Evolutionary conservation across 78 protist genomes (phyloP).

Genomic region (Fonticula alba): DNA sequence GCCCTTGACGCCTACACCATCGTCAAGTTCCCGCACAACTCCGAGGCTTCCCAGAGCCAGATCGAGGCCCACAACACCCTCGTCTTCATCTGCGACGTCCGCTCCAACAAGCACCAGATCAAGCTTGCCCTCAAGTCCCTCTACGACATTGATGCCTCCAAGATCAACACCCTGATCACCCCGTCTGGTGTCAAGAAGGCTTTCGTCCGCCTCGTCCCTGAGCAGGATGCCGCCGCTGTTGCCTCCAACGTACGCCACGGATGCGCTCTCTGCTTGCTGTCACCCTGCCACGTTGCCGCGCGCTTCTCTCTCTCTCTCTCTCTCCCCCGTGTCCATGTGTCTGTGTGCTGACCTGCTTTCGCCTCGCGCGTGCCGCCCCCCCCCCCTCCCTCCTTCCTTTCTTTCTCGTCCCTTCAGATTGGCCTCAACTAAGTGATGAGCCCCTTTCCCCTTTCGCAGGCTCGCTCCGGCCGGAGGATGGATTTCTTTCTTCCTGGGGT

Average conservation of each 20-base stretch:
- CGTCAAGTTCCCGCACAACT: conserved; percentile 78
- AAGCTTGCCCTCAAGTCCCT: conserved; percentile 63
- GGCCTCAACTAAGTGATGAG: conserved; percentile 58
- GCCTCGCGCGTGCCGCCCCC: too few species aligned
- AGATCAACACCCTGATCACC: conserved; percentile 81
- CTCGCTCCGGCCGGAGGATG: too few species aligned
- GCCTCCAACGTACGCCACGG: conserved; percentile 59
- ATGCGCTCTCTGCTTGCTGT: background rate
- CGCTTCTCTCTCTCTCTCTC: background rate
- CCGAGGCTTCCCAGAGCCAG: conserved; percentile 90
- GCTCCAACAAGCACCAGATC: conserved; percentile 82
- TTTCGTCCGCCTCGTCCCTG: conserved; percentile 64
- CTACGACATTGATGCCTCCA: conserved; percentile 70
- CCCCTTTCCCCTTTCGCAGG: too few species aligned
- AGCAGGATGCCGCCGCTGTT: conserved; percentile 66
- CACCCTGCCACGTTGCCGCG: background rate
- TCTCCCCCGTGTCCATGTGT: background rate
- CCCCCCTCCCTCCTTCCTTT: too few species aligned
- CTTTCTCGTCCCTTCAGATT: too few species aligned
- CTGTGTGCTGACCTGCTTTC: background rate
- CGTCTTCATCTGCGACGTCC: conserved; percentile 76
- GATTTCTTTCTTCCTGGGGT: too few species aligned
- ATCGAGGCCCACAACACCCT: conserved; percentile 94
- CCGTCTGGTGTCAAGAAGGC: conserved; percentile 97
- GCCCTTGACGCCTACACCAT: conserved; percentile 48